Evolutionary conservation across 345 rosid genomes (phyloP).

Genomic region (sweet orange (Citrus sinensis)): DVS_A1.0 CM039165.1:2728001-2728500

Average conservation of each 20-base stretch:
- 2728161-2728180: neutral
- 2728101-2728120: neutral
- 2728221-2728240: neutral
- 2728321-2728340: neutral
- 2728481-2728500: neutral
- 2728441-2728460: neutral
- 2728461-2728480: neutral
- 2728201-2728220: neutral
- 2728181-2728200: neutral
- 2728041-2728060: neutral
- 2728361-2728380: neutral
- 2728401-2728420: neutral
- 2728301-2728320: neutral
- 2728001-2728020: neutral
- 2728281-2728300: neutral
- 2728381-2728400: neutral
- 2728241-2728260: neutral
- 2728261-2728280: neutral
- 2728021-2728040: neutral
- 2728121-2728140: neutral
- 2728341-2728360: neutral
- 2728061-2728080: neutral
- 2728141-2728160: neutral
- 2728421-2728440: neutral
- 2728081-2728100: neutral